Percentiles rank a stretch among this genome's conserved stretches.
These are phyloP conservation scores for Sphaerulina vaccinii DNA, from an alignment of 2,329 filamentous ascomycete genomes.

Conservation along the genomic window DNA sequence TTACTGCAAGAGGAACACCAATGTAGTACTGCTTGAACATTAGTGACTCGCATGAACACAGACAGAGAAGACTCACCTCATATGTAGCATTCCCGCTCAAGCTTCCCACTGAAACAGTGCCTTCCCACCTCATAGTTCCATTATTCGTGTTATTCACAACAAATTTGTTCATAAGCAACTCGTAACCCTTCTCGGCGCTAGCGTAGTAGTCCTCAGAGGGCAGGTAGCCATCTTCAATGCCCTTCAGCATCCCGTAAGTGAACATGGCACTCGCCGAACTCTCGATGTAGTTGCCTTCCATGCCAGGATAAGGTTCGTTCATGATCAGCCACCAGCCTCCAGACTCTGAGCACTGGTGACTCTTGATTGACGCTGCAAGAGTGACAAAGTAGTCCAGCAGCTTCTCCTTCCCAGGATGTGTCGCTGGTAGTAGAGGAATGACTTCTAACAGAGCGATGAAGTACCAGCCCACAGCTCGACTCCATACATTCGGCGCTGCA, in stretches of 20 bases:
- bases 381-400: constrained; percentile 39
- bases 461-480: constrained; percentile 56
- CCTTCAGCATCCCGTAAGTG: constrained; percentile 53
- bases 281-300: constrained; percentile 57
- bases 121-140: constrained; percentile 52
- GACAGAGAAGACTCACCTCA: constrained; percentile 42
- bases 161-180: constrained; percentile 47
- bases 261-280: constrained; percentile 60
- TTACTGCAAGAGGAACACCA: constrained; percentile 35
- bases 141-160: constrained; percentile 46
- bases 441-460: constrained; percentile 50
- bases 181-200: constrained; percentile 47
- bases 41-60: background rate
- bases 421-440: constrained; percentile 42
- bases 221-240: constrained; percentile 42
- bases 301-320: constrained; percentile 52
- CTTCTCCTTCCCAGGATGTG: constrained; percentile 39
- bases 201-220: constrained; percentile 50
- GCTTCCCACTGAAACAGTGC: constrained; percentile 55
- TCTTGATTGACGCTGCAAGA: constrained; percentile 42
- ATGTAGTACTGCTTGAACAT: constrained; percentile 39
- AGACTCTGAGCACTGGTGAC: constrained; percentile 53
- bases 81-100: constrained; percentile 51
- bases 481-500: constrained; percentile 55
- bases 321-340: constrained; percentile 60